Percentiles rank a stretch among this genome's conserved stretches.
phyloP scores from a whole-genome alignment of 2,329 filamentous ascomycete genomes.

The Penicillium aurantiogriseum region DNA sequence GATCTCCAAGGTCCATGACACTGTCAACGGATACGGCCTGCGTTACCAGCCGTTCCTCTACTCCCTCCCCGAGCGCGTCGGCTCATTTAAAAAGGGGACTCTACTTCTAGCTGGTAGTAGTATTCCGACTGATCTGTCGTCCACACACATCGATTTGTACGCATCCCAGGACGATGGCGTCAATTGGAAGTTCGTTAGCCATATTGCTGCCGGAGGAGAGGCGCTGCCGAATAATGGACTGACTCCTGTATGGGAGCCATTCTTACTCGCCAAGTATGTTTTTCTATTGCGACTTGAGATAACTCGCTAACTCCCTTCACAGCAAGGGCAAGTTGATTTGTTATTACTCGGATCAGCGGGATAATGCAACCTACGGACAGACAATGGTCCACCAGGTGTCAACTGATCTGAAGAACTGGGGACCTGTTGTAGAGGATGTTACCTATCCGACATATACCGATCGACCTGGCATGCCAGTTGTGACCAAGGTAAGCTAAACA shows the following conservation, averaged over 20 bases:
- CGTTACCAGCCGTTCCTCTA: constrained; percentile 70
- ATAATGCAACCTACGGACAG: constrained; percentile 61
- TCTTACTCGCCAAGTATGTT: constrained; percentile 54
- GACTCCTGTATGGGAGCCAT: constrained; percentile 72
- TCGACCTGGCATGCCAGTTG: constrained; percentile 67
- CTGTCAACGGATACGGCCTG: constrained; percentile 63
- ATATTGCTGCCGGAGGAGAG: constrained; percentile 63
- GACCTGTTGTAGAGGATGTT: constrained; percentile 61
- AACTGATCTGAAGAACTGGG: constrained; percentile 61
- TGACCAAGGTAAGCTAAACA: constrained; percentile 41
- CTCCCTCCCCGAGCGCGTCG: constrained; percentile 59
- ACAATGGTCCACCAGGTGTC: constrained; percentile 66
- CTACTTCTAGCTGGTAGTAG: constrained; percentile 62
- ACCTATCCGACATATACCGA: constrained; percentile 53
- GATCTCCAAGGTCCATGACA: constrained; percentile 62
- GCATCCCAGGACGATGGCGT: constrained; percentile 60
- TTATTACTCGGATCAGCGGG: constrained; percentile 72
- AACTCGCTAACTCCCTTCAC: neutral
- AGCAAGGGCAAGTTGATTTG: constrained; percentile 58
- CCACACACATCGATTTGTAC: constrained; percentile 69
- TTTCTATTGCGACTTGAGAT: neutral
- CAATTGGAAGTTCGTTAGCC: constrained; percentile 66
- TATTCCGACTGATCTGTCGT: constrained; percentile 53
- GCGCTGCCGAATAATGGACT: constrained; percentile 63
- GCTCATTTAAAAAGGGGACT: constrained; percentile 60